Evolutionary conservation across 495 filamentous ascomycete species (phyloP), one percentile per base, ranked within the genome.

Genomic region (Podospora pseudopauciseta): DNA sequence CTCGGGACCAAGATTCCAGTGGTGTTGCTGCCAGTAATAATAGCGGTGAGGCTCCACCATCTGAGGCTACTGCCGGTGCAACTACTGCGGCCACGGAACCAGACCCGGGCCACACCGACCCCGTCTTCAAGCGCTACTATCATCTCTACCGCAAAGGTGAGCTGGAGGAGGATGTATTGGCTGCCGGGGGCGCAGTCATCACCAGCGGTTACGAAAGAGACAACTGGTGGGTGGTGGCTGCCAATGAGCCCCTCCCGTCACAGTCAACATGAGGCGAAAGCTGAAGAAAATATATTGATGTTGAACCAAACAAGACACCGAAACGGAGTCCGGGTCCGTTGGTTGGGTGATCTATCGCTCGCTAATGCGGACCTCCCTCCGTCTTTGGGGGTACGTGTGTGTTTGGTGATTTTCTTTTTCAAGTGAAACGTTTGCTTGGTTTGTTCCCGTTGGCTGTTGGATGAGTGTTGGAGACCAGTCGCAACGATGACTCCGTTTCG

Each of bases 151-250:
- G 89, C 60, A 86, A 90, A 72, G 91, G 90, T 26, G 95, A 99
- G 78, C 79, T 99, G 74, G 93, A 97, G 74, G 83, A 86, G 53
- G 92, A 99, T 77, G 86, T 96, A 67, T 73, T 75, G 55, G 82
- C 80, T 28, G 95, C 92, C 58, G 93, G 92, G 34, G 95, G 95
- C 44, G 76, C 75, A 61, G 87, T 97, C 19, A 68, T 94, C 56
- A 88, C 90, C 70, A 89, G 89, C 65, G 95, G 95, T 30, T 99
- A 97, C 81, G 95, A 99, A 75, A 95, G 88, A 78, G 95, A 99
- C 71, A 99, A 99, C 82, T 98, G 95, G 95, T 99, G 95, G 94
- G 92, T 78, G 58, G 79, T 84, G 74, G 72, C 77, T 61, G 73
- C 75, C 73, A 75, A 76, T 74, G 68, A 65, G 55, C 61, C 53